Evolutionary conservation across 176 grass and related monocot genomes (phyloP), one percentile per base, ranked within the genome.

Genomic region (Panicum miliaceum): DNA sequence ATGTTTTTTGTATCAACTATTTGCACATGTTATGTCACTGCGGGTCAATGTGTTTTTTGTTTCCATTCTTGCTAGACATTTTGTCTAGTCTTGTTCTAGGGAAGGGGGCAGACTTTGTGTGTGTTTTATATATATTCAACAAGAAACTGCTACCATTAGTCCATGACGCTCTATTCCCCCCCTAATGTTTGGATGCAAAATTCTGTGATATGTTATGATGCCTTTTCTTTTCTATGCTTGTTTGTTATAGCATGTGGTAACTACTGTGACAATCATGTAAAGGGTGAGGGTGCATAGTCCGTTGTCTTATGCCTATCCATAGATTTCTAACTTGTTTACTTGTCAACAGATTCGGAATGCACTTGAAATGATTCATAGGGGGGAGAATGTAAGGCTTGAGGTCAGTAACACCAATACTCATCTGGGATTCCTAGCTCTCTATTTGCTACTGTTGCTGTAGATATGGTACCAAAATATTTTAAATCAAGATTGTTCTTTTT

Each of bases 341-440:
- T 70, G 58, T 84, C 32, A 69, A 43, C 87, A 92, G 84, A 89
- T 92, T 25, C 84, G 84, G 35, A 92, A 80, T 72, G 90, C 90
- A 46, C 76, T 92, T 58, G 84, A 89, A 86, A 86, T 86, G 84
- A 77, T 89, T 60, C 84, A 89, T 0, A 73, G 87, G 68, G 87
- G 90, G 45, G 87, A 80, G 64, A 89, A 92, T 80, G 68, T 92
- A 25, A 74, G 87, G 80, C 68, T 92, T 12, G 87, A 92, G 90
- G 90, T 92, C 12, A 86, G 88, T 82, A 64, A 64, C 41, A 71
- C 4, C 22, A 9, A 62, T 62, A 32, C 8, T 27, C 6, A 12
- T 47, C 12, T 76, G 16, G 65, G 37, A 27, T 43, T 77, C 20
- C 11, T 70, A 48, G 22, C 64, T 23, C 54, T 23, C 36, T 27